phyloP scores from a whole-genome alignment of 2,329 filamentous ascomycete species.

The Aureobasidium uvarum region DNA sequence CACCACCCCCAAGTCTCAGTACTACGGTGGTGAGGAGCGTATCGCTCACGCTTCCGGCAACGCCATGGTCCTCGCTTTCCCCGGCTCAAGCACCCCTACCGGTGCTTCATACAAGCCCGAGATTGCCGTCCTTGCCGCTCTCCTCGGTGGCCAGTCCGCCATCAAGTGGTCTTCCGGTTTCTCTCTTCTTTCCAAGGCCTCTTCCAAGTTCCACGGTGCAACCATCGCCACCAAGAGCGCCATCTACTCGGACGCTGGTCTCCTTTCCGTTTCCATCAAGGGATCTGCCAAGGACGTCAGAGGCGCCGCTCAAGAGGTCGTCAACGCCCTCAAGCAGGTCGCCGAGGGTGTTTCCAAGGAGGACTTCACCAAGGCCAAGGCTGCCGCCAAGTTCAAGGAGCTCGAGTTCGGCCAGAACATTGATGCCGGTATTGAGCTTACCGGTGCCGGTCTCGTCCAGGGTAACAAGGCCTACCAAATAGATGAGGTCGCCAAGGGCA shows the following conservation, averaged over 20 bases:
- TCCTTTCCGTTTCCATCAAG: slow-evolving; percentile 77
- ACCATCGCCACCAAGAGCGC: slow-evolving; percentile 72
- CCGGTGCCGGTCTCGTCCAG: slow-evolving; percentile 79
- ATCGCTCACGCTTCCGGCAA: slow-evolving; percentile 74
- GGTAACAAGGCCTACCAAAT: slow-evolving; percentile 81
- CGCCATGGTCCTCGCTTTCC: slow-evolving; percentile 86
- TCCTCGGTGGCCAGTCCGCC: slow-evolving; percentile 84
- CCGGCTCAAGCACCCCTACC: slow-evolving; percentile 74
- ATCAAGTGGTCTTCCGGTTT: slow-evolving; percentile 98
- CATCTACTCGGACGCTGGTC: slow-evolving; percentile 90
- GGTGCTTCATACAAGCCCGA: slow-evolving; percentile 81
- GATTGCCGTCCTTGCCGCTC: slow-evolving; percentile 77
- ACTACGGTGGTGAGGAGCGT: slow-evolving; percentile 94
- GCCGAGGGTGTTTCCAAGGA: slow-evolving; percentile 71
- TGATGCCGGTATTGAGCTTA: slow-evolving; percentile 73
- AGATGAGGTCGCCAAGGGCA: slow-evolving; percentile 70
- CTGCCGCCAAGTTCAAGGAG: slow-evolving; percentile 88
- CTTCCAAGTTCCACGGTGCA: slow-evolving; percentile 63
- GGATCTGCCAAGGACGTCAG: slow-evolving; percentile 72
- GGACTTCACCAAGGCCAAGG: slow-evolving; percentile 85
- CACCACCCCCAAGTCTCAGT: slow-evolving; percentile 68
- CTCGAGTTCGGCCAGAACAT: slow-evolving; percentile 78
- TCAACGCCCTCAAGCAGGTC: slow-evolving; percentile 78
- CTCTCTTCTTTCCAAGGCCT: slow-evolving; percentile 80
- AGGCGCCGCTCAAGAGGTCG: slow-evolving; percentile 70